phyloP scores from a whole-genome alignment of 345 rosid species.

The Raphanus raphanistrum region DNA sequence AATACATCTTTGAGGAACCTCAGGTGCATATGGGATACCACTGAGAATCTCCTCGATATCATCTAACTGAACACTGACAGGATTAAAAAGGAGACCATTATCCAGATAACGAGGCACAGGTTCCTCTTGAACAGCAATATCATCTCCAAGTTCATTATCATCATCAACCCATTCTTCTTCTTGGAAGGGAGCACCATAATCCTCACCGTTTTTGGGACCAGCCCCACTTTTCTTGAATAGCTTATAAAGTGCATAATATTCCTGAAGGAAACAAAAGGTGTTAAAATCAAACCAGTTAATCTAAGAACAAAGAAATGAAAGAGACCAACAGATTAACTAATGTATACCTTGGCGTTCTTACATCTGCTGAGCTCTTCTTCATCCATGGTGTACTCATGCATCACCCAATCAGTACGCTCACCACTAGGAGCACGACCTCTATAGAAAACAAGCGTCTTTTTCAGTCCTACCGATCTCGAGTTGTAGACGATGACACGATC shows the following conservation, averaged over 20 bases:
- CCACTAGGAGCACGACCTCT: constrained; percentile 80
- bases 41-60: constrained; percentile 24
- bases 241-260: constrained; percentile 85
- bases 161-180: constrained; percentile 84
- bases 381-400: constrained; percentile 85
- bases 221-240: constrained; percentile 84
- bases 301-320: neutral
- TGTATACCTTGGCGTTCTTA: constrained; percentile 50
- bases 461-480: constrained; percentile 64
- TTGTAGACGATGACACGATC: constrained; percentile 58
- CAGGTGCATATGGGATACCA: constrained; percentile 14
- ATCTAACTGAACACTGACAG: constrained; percentile 25
- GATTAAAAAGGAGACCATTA: neutral
- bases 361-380: constrained; percentile 76
- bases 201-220: constrained; percentile 91
- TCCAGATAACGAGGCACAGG: constrained; percentile 1
- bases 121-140: neutral
- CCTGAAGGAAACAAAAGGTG: constrained; percentile 41
- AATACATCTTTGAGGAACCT: neutral
- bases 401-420: constrained; percentile 85
- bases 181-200: constrained; percentile 85
- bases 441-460: constrained; percentile 81
- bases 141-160: constrained; percentile 31
- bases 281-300: neutral
- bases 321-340: neutral